Evolutionary conservation across 345 rosid genomes (phyloP).

Genomic region (Sonneratia alba): DNA sequence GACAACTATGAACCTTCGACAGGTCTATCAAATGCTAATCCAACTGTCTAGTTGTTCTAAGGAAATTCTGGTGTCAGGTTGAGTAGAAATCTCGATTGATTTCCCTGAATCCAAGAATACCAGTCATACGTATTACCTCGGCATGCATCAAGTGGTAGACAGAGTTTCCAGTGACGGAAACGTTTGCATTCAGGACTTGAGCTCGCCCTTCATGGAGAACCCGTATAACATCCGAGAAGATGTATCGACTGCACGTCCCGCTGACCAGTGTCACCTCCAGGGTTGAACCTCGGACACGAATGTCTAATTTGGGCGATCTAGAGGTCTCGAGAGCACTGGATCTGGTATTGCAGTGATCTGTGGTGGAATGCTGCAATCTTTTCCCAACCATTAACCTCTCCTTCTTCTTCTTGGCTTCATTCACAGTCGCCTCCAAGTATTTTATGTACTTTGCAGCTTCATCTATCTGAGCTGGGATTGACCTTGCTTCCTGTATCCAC

Average conservation of each 20-base stretch:
- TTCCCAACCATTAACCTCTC: conserved; percentile 21
- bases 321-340: background rate
- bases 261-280: conserved; percentile 26
- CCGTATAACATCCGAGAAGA: conserved; percentile 29
- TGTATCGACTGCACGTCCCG: conserved; percentile 18
- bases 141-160: conserved; percentile 31
- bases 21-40: no score
- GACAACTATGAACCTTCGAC: no score
- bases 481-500: conserved; percentile 23
- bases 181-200: conserved; percentile 30
- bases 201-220: conserved; percentile 31
- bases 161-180: conserved; percentile 19
- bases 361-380: conserved; percentile 11
- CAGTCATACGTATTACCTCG: conserved; percentile 22
- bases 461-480: conserved; percentile 48
- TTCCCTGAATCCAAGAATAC: background rate
- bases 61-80: background rate
- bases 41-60: no score
- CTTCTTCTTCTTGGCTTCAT: conserved; percentile 25
- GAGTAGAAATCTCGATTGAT: background rate
- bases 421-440: conserved; percentile 20
- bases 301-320: conserved; percentile 25
- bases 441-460: conserved; percentile 39
- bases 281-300: conserved; percentile 25
- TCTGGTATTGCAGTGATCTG: background rate